Percentiles rank a stretch among this genome's conserved stretches.
These are phyloP conservation scores for Saturnispora diversa DNA, from an alignment of 805 yeast genomes.

Conservation along the genomic window DNA sequence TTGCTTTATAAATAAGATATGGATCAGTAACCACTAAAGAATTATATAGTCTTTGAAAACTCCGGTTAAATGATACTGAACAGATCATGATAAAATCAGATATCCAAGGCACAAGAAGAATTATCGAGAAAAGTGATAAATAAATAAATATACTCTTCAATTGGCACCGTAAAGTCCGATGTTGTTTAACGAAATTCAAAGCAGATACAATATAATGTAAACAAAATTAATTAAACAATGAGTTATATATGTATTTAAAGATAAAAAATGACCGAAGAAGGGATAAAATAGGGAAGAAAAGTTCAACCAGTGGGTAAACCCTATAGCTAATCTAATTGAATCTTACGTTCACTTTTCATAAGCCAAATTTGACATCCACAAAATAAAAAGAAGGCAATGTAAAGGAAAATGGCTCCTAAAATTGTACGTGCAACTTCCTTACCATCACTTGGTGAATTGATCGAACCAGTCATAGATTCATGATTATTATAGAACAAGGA, in stretches of 20 bases:
- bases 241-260: too few relatives aligned
- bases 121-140: neutral
- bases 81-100: too few relatives aligned
- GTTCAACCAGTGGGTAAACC: neutral
- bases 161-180: slow-evolving; percentile 1
- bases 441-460: slow-evolving; percentile 87
- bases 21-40: slow-evolving; percentile 47
- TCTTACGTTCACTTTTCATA: slow-evolving; percentile 56
- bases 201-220: neutral
- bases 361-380: slow-evolving; percentile 80
- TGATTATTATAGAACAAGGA: slow-evolving; percentile 70
- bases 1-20: slow-evolving; percentile 44
- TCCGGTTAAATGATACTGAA: too few relatives aligned
- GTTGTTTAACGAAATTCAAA: neutral
- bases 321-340: slow-evolving; percentile 34
- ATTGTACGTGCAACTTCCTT: slow-evolving; percentile 84
- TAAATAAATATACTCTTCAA: neutral
- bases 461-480: slow-evolving; percentile 90
- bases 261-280: too few relatives aligned
- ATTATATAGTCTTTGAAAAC: neutral
- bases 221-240: too few relatives aligned
- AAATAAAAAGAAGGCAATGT: slow-evolving; percentile 69
- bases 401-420: slow-evolving; percentile 81
- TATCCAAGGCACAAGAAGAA: neutral
- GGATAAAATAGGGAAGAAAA: too few relatives aligned